Base-by-base conservation (phyloP, 257 asterid species). In the Coffea canephora region DNA sequence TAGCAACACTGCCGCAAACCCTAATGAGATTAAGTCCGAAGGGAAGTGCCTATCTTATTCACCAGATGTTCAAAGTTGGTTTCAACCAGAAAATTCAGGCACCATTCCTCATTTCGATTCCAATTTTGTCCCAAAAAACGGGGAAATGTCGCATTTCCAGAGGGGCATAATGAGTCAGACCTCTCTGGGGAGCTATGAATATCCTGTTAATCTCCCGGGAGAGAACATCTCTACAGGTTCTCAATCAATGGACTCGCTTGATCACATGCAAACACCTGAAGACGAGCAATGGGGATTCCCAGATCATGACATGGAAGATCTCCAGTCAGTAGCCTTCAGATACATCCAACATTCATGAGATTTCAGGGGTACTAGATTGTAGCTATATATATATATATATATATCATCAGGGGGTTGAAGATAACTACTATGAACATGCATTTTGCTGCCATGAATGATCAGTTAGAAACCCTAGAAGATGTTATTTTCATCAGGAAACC, bases 291-390 rank as follows among this genome's bases (percentile, higher is more conserved):
- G 97, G 98, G 73, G 78, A 21, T 83, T 78, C 70, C 90, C 86
- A 77, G 92, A 88, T 21, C 66, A 59, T n/a, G 93, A 90, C 19
- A 62, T 70, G 43, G 92, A 91, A 73, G 98, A 92, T 39, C 96
- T 93, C 39, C 93, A 87, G 74, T 87, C 96, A 14, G 82, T 87
- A 71, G 90, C 97, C 62, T 90, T 93, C 85, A 81, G 96, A 91
- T 91, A 83, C 31, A 78, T 88, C 76, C 84, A 82, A 54, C 91
- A 80, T 73, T 84, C 76, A 71, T 82, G 67, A 87, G 31, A 77
- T 85, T 80, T 85, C 78, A 66, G 55, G 54, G 41, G 31, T 69
- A 23, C 43, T 61, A 76, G 61, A 61, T 41, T 7, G 31, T 75
- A 59, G 12, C 39, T 21, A 75, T 31, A 75, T 54, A 70, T 71